Evolutionary conservation across 306 rosid genomes (phyloP).

Genomic region (Oemleria cerasiformis): DNA sequence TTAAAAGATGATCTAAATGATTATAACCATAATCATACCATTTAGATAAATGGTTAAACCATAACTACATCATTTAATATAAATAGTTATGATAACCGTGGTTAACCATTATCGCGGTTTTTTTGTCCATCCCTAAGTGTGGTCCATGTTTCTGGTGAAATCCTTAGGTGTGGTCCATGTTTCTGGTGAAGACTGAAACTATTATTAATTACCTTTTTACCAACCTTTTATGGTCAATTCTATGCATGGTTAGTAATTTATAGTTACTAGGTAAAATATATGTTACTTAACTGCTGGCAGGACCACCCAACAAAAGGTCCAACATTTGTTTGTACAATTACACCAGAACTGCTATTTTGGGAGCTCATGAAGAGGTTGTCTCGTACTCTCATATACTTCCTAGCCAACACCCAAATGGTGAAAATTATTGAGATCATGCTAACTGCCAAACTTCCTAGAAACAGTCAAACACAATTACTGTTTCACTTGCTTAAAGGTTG

Average conservation of each 20-base stretch:
- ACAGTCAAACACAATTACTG: not conserved
- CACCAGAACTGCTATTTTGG: not conserved
- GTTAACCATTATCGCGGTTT: too few relatives aligned
- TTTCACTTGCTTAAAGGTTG: not conserved
- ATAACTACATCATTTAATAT: too few relatives aligned
- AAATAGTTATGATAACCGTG: too few relatives aligned
- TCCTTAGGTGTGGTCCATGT: conserved; percentile 19
- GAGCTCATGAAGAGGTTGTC: not conserved
- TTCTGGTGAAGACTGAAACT: conserved; percentile 5
- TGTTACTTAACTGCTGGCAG: not conserved
- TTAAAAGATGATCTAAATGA: too few relatives aligned
- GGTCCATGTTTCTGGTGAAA: conserved; percentile 20
- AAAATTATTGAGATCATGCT: not conserved
- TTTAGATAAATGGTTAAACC: too few relatives aligned
- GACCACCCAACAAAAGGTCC: not conserved
- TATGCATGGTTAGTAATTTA: too few relatives aligned
- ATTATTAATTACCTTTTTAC: not conserved
- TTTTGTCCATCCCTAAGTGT: too few relatives aligned
- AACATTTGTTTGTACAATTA: not conserved
- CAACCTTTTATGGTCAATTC: not conserved
- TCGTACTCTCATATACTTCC: not conserved
- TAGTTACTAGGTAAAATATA: too few relatives aligned
- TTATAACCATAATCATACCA: too few relatives aligned
- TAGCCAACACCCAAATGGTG: not conserved
- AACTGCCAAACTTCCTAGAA: conserved; percentile 1